A percentile compares a stretch with the other conserved stretches of the same genome.
Conservation (phyloP, 2,329 filamentous ascomycete genomes). For the Ceratocystis ficicola region DNA sequence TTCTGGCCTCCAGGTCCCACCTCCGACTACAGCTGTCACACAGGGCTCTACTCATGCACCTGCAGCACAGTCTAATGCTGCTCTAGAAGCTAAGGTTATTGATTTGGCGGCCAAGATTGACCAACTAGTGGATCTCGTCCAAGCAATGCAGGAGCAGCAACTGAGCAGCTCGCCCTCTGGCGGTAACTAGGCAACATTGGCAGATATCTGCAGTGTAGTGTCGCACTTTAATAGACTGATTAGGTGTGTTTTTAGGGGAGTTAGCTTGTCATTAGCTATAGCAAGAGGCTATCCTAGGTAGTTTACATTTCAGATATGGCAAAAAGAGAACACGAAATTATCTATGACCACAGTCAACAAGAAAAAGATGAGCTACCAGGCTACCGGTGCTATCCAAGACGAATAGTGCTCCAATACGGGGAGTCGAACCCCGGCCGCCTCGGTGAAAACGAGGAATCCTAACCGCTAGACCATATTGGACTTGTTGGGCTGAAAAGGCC, state of each 20-base stretch:
- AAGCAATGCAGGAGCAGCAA: slow-evolving; percentile 37
- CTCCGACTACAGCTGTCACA: not conserved
- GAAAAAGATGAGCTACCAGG: not conserved
- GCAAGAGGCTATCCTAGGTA: no score
- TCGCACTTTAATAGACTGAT: not conserved
- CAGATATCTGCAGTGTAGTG: not conserved
- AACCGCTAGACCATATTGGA: slow-evolving; percentile 23
- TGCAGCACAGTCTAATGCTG: slow-evolving; percentile 27
- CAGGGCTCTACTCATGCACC: slow-evolving; percentile 26
- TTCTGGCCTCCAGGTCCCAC: not conserved
- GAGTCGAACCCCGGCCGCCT: slow-evolving; percentile 22
- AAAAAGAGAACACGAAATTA: no score
- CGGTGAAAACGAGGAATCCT: slow-evolving; percentile 23
- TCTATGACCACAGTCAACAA: not conserved
- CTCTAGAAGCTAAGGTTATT: slow-evolving; percentile 40
- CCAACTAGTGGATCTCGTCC: slow-evolving; percentile 41
- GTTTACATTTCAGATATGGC: no score
- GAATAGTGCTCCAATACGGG: slow-evolving; percentile 19
- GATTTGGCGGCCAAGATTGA: slow-evolving; percentile 49
- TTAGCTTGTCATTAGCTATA: no score
- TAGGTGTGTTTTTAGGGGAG: not conserved
- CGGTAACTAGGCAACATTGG: not conserved
- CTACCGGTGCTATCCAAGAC: no score
- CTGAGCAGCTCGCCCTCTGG: slow-evolving; percentile 21
- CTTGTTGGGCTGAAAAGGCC: not conserved